phyloP scores from a whole-genome alignment of 345 rosid genomes.

The Hibiscus tridactylites region DNA sequence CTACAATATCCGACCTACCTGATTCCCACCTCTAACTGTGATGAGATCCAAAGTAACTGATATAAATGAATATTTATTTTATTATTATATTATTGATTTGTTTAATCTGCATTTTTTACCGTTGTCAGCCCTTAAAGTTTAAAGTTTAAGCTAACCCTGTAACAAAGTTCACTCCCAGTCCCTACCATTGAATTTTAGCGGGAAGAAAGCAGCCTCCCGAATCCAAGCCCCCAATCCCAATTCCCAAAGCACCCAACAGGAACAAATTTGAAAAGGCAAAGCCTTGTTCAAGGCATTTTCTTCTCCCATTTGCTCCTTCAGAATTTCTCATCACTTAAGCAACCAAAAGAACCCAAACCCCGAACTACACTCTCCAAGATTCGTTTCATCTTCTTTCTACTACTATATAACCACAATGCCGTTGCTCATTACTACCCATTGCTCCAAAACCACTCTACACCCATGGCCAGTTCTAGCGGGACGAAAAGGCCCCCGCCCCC shows the following conservation, averaged over 20 bases:
- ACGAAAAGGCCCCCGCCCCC: neutral
- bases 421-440: neutral
- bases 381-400: neutral
- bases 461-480: constrained; percentile 8
- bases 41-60: no score
- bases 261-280: neutral
- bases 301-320: constrained; percentile 3
- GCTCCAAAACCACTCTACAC: neutral
- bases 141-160: neutral
- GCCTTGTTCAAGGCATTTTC: constrained; percentile 8
- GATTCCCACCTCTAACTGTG: no score
- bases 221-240: neutral
- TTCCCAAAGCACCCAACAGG: neutral
- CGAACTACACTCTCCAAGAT: neutral
- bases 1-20: no score
- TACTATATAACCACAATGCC: neutral
- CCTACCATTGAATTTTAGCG: neutral
- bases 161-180: neutral
- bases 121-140: neutral
- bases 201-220: neutral
- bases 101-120: neutral
- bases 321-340: neutral
- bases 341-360: neutral
- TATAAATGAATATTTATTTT: no score
- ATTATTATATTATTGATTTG: no score